Conservation (phyloP, 2,329 filamentous ascomycete genomes). For the Bertia moriformis region DNA sequence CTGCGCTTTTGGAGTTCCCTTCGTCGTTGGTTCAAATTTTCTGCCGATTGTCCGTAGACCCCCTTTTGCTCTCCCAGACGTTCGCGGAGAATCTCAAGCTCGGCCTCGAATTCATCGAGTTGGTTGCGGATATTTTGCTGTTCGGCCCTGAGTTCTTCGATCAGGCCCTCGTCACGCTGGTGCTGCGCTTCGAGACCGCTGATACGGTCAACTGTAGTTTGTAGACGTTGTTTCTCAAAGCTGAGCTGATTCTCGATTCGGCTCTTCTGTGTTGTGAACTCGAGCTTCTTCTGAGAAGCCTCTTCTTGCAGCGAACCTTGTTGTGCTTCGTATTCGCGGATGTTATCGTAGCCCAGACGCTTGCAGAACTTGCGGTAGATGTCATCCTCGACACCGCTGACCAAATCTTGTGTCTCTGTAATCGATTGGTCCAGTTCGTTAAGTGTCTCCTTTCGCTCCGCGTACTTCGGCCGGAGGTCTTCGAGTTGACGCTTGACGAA, state of each 20-base stretch:
- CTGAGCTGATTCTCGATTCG: conserved; percentile 48
- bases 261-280: conserved; percentile 74
- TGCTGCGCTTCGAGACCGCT: conserved; percentile 52
- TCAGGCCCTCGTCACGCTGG: conserved; percentile 51
- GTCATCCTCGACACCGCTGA: conserved; percentile 73
- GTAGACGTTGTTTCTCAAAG: conserved; percentile 37
- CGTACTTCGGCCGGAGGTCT: conserved; percentile 65
- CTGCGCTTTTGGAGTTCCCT: conserved; percentile 69
- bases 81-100: conserved; percentile 63
- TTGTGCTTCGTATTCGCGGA: conserved; percentile 83
- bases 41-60: conserved; percentile 53
- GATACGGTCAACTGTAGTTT: conserved; percentile 53
- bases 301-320: conserved; percentile 88
- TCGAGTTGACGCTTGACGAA: conserved; percentile 59
- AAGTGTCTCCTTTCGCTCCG: conserved; percentile 56
- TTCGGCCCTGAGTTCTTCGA: conserved; percentile 56
- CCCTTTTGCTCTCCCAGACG: conserved; percentile 55
- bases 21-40: conserved; percentile 65
- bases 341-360: conserved; percentile 72
- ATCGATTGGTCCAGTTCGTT: conserved; percentile 36
- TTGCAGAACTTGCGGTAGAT: conserved; percentile 77
- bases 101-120: conserved; percentile 58
- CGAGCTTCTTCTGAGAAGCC: conserved; percentile 69
- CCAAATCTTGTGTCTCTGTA: conserved; percentile 40
- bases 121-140: conserved; percentile 62